These are phyloP conservation scores for Trichosporon asahii DNA, from an alignment of 1,284 basidiomycete genomes.

Conservation along the genomic window DNA sequence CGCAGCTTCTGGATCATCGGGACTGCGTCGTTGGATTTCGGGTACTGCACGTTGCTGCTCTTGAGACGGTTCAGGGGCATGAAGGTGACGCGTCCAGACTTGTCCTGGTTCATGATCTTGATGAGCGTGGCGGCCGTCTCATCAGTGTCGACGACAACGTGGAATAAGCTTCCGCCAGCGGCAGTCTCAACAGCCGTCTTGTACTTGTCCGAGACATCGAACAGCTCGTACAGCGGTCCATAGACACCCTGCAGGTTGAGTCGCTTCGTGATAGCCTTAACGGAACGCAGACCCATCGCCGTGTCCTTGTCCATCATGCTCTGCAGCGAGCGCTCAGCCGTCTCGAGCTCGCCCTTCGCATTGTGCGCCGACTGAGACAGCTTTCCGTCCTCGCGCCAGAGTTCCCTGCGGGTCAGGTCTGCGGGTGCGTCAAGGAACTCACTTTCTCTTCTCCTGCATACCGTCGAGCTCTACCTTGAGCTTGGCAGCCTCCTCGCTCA, in stretches of 20 bases:
- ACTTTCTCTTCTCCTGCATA: constrained; percentile 75
- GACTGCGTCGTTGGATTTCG: constrained; percentile 81
- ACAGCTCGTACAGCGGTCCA: constrained; percentile 90
- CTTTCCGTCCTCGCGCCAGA: constrained; percentile 94
- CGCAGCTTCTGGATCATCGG: constrained; percentile 79
- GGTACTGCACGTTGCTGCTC: constrained; percentile 62
- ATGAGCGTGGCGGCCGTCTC: constrained; percentile 83
- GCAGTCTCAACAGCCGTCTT: constrained; percentile 92
- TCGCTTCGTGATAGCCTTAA: constrained; percentile 74
- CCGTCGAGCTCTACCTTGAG: constrained; percentile 71
- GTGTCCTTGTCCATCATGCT: constrained; percentile 98
- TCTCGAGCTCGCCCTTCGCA: constrained; percentile 73
- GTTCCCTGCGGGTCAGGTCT: constrained; percentile 55
- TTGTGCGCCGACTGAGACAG: constrained; percentile 71
- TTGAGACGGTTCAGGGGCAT: constrained; percentile 97
- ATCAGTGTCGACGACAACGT: constrained; percentile 95
- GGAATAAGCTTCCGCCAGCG: constrained; percentile 85
- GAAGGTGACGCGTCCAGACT: constrained; percentile 91
- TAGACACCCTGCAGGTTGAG: constrained; percentile 73
- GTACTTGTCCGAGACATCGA: constrained; percentile 88
- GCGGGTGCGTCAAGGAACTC: constrained; percentile 28
- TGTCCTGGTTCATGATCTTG: constrained; percentile 87
- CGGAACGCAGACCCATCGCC: constrained; percentile 75
- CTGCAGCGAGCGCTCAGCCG: constrained; percentile 72
- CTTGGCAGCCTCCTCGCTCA: constrained; percentile 62